Percentiles rank a stretch among this genome's conserved stretches.
These are phyloP conservation scores for Paspalum notatum DNA, from an alignment of 176 grass and related monocot genomes.

Conservation along the genomic window DNA sequence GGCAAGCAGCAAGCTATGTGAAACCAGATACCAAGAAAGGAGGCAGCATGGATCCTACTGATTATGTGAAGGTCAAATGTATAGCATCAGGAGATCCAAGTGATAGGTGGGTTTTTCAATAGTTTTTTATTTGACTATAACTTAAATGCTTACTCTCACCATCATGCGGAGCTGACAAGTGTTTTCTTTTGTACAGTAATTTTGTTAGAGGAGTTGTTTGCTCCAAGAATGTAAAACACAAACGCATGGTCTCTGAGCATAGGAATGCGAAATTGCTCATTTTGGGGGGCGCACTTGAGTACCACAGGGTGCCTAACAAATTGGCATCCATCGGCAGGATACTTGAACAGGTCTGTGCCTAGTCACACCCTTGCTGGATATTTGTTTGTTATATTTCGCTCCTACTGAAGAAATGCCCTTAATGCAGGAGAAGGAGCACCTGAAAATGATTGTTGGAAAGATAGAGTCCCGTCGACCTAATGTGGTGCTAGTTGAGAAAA, in stretches of 20 bases:
- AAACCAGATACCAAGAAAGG: conserved; percentile 92
- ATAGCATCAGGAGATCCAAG: conserved; percentile 73
- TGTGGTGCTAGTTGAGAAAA: conserved; percentile 93
- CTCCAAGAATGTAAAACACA: conserved; percentile 96
- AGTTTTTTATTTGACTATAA: conserved; percentile 16
- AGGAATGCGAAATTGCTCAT: conserved; percentile 78
- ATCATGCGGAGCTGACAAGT: conserved; percentile 24
- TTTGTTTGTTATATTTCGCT: conserved; percentile 29
- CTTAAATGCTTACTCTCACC: conserved; percentile 23
- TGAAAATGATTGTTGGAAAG: conserved; percentile 68
- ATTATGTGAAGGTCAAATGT: conserved; percentile 98
- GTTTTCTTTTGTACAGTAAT: conserved; percentile 55
- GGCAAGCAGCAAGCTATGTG: conserved; percentile 84
- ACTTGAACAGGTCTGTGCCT: conserved; percentile 75
- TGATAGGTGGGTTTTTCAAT: conserved; percentile 61
- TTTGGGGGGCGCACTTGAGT: conserved; percentile 90
- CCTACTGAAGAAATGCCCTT: conserved; percentile 36
- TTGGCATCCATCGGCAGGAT: conserved; percentile 79
- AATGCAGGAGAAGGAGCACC: conserved; percentile 79
- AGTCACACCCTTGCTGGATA: conserved; percentile 16
- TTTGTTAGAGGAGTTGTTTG: conserved; percentile 91
- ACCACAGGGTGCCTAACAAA: conserved; percentile 82
- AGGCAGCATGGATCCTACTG: conserved; percentile 91
- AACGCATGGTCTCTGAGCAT: conserved; percentile 92
- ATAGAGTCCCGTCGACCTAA: conserved; percentile 76